Conservation (phyloP, 306 rosid genomes). For the Myrica gale region DNA sequence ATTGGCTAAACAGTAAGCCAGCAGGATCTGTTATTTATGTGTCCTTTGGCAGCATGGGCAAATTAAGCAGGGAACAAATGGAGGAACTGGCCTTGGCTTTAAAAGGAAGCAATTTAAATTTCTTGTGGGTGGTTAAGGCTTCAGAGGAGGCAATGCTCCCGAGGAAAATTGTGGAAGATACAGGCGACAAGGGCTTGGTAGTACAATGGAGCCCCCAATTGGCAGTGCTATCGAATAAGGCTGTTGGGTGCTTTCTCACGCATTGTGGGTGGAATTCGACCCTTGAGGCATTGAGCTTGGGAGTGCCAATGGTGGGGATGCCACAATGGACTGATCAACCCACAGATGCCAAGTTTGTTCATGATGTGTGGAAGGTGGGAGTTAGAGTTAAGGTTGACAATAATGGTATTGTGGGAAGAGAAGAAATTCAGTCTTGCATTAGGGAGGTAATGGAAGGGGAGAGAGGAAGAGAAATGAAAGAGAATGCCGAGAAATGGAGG, state of each 20-base stretch:
- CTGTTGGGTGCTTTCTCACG: conserved; percentile 9
- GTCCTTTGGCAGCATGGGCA: conserved; percentile 13
- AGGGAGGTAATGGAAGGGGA: conserved; percentile 8
- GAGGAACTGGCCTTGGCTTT: conserved; percentile 16
- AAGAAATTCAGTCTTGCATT: conserved; percentile 8
- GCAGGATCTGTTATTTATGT: conserved; percentile 15
- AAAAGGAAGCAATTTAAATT: neutral
- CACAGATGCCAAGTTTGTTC: conserved; percentile 16
- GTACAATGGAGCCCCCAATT: conserved; percentile 19
- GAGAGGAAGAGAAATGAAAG: neutral
- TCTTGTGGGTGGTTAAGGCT: conserved; percentile 24
- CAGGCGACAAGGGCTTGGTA: conserved; percentile 1
- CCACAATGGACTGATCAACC: conserved; percentile 29
- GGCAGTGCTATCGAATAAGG: conserved; percentile 9
- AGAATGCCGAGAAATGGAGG: neutral
- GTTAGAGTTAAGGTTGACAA: conserved; percentile 17
- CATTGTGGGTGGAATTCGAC: conserved; percentile 31
- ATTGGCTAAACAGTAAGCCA: conserved; percentile 41
- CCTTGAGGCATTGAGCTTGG: conserved; percentile 21
- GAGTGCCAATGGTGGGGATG: conserved; percentile 21
- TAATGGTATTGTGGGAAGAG: neutral
- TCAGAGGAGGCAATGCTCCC: conserved; percentile 24
- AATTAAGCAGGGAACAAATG: conserved; percentile 14
- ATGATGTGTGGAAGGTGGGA: conserved; percentile 29
- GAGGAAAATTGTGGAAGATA: conserved; percentile 2